phyloP scores from a whole-genome alignment of 1,139 yeast genomes.

The Yamadazyma kanchanaburiensis region DNA sequence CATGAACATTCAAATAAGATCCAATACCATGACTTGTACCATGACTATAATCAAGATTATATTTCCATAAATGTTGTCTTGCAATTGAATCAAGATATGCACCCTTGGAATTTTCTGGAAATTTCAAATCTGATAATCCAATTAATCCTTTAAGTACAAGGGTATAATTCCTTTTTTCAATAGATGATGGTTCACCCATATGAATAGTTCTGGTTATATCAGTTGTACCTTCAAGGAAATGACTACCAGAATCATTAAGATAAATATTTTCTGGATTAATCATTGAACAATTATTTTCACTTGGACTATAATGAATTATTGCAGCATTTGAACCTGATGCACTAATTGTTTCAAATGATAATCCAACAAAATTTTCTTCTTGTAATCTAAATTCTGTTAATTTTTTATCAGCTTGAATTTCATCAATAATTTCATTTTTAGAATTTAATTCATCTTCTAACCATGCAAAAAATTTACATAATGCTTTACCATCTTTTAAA shows the following conservation, averaged over 20 bases:
- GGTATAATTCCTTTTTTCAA: constrained; percentile 76
- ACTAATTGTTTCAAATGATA: constrained; percentile 89
- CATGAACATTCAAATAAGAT: constrained; percentile 88
- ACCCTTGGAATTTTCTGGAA: constrained; percentile 90
- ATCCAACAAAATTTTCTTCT: constrained; percentile 67
- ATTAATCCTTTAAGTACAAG: constrained; percentile 90
- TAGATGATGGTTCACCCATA: constrained; percentile 63
- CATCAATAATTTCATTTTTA: constrained; percentile 65
- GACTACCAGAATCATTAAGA: constrained; percentile 91
- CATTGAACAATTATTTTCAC: constrained; percentile 51
- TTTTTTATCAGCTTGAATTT: constrained; percentile 74
- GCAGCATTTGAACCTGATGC: constrained; percentile 95
- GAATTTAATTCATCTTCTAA: constrained; percentile 60
- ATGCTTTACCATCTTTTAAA: constrained; percentile 81
- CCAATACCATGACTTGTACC: constrained; percentile 99
- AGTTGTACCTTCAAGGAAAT: constrained; percentile 92
- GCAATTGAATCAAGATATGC: constrained; percentile 81
- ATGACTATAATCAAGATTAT: constrained; percentile 89
- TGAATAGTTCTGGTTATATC: constrained; percentile 94
- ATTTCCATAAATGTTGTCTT: constrained; percentile 82
- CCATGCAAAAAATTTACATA: constrained; percentile 82
- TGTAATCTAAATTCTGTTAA: constrained; percentile 60
- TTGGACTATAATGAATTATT: constrained; percentile 82
- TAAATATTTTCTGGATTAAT: constrained; percentile 78
- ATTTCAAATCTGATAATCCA: constrained; percentile 69